Evolutionary conservation across 495 filamentous ascomycete genomes (phyloP).

Genomic region (Rhypophila decipiens): DNA sequence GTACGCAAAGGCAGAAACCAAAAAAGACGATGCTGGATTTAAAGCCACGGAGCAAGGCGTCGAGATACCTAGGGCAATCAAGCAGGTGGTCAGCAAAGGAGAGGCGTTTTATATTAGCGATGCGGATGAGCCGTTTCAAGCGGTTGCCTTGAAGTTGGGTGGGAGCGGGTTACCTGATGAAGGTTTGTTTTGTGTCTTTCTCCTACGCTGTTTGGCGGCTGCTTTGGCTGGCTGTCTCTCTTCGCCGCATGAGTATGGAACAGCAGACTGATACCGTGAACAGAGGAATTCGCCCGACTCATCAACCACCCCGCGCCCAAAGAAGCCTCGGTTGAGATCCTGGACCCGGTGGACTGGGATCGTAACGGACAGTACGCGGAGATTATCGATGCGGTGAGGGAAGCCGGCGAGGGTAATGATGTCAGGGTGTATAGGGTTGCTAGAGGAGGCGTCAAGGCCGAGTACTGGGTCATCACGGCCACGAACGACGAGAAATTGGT

Average conservation of each 20-base stretch:
- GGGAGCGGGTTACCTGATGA: slow-evolving; percentile 50
- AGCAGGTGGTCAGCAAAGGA: slow-evolving; percentile 30
- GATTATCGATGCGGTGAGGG: slow-evolving; percentile 51
- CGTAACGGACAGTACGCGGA: slow-evolving; percentile 50
- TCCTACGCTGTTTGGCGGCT: background rate
- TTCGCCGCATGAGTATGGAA: no score
- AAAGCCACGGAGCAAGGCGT: slow-evolving; percentile 47
- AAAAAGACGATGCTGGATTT: slow-evolving; percentile 16
- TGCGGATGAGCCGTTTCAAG: slow-evolving; percentile 76
- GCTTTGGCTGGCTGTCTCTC: background rate
- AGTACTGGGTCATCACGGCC: slow-evolving; percentile 72
- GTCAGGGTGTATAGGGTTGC: slow-evolving; percentile 67
- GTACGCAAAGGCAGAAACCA: slow-evolving; percentile 11
- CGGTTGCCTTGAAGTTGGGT: slow-evolving; percentile 60
- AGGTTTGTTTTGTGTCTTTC: slow-evolving; percentile 36
- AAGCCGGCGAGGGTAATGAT: slow-evolving; percentile 53
- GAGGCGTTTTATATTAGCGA: slow-evolving; percentile 70
- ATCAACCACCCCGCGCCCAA: slow-evolving; percentile 45
- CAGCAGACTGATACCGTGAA: background rate
- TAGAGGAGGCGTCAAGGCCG: slow-evolving; percentile 52
- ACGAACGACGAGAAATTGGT: slow-evolving; percentile 52
- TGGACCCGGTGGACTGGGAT: slow-evolving; percentile 57
- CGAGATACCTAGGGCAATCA: slow-evolving; percentile 51
- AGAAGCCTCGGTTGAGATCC: slow-evolving; percentile 45
- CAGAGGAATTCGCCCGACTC: slow-evolving; percentile 53